Conservation (phyloP, 805 yeast species). For the Saccharomyces paradoxus region DNA sequence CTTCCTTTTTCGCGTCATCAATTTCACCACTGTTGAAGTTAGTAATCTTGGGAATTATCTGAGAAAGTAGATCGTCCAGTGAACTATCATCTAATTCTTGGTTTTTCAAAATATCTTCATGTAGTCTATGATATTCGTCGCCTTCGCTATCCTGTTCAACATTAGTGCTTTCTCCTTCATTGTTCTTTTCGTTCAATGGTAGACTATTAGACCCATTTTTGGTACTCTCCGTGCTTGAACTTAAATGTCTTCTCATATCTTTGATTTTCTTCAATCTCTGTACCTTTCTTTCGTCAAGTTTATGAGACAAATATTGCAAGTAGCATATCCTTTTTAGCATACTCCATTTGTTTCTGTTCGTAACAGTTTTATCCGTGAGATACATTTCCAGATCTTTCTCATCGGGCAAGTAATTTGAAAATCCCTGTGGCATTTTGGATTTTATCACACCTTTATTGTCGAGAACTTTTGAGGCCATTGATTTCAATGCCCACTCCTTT, state of each 20-base stretch:
- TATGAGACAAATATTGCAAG: slow-evolving; percentile 44
- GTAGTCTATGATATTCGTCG: slow-evolving; percentile 8
- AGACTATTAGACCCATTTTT: neutral
- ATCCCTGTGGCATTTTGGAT: neutral
- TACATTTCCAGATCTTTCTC: slow-evolving; percentile 49
- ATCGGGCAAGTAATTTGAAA: slow-evolving; percentile 43
- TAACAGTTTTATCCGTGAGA: slow-evolving; percentile 38
- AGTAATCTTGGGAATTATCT: slow-evolving; percentile 16
- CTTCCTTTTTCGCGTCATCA: slow-evolving; percentile 2
- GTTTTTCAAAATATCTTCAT: slow-evolving; percentile 5
- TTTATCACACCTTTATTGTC: slow-evolving; percentile 28
- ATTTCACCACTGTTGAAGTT: slow-evolving; percentile 6
- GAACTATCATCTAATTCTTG: slow-evolving; percentile 25
- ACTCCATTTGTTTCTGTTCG: slow-evolving; percentile 57
- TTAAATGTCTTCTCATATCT: neutral
- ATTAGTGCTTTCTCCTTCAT: slow-evolving; percentile 18
- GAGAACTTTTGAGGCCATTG: slow-evolving; percentile 30
- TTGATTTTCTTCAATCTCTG: neutral
- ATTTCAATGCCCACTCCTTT: slow-evolving; percentile 45
- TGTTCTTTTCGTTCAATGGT: slow-evolving; percentile 30
- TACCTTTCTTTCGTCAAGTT: neutral
- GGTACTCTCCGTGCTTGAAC: neutral
- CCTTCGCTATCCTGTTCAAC: neutral
- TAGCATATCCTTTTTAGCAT: slow-evolving; percentile 65
- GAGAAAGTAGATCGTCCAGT: slow-evolving; percentile 24